Percentiles rank a stretch among this genome's conserved stretches.
Evolutionary conservation across 1,284 basidiomycete species (phyloP).

Genomic region (Malassezia sympodialis): DNA sequence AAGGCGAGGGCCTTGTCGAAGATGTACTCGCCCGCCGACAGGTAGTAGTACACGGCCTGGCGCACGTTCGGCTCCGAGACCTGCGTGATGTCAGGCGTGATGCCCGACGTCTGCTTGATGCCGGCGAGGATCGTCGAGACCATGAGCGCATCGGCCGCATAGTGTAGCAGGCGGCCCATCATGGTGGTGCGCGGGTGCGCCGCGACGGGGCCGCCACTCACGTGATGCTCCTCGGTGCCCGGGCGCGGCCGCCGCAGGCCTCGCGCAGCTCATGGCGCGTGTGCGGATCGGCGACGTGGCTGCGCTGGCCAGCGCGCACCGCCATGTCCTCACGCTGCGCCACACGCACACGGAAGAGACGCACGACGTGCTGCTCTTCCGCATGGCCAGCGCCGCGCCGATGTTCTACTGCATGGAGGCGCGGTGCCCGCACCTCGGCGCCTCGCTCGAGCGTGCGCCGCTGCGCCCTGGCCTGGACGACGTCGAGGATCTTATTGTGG

Average conservation of each 20-base stretch:
- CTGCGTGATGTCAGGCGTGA: slow-evolving; percentile 27
- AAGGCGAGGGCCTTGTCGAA: slow-evolving; percentile 54
- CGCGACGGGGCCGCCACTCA: background rate
- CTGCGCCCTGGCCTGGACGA: slow-evolving; percentile 53
- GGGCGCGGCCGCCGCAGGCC: background rate
- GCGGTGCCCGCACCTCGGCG: slow-evolving; percentile 71
- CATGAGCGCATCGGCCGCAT: slow-evolving; percentile 71
- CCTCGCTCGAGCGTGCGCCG: slow-evolving; percentile 69
- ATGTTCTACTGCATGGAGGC: slow-evolving; percentile 67
- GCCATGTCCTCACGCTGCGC: slow-evolving; percentile 39
- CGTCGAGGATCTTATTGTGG: slow-evolving; percentile 50
- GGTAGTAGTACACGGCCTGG: slow-evolving; percentile 66
- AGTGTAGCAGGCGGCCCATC: slow-evolving; percentile 67
- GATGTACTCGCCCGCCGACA: slow-evolving; percentile 74
- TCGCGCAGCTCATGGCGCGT: background rate
- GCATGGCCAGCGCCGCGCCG: background rate
- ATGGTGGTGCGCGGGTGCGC: slow-evolving; percentile 21
- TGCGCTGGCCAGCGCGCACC: slow-evolving; percentile 22
- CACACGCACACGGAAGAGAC: slow-evolving; percentile 23
- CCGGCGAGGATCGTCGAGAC: slow-evolving; percentile 83
- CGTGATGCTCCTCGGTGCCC: background rate
- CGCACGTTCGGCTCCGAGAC: slow-evolving; percentile 59
- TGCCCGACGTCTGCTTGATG: slow-evolving; percentile 62
- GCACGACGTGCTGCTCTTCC: slow-evolving; percentile 37
- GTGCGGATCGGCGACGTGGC: slow-evolving; percentile 13